Evolutionary conservation across 2,329 filamentous ascomycete species (phyloP), one percentile per base, ranked within the genome.

Genomic region (Cladosporium sp.): DNA sequence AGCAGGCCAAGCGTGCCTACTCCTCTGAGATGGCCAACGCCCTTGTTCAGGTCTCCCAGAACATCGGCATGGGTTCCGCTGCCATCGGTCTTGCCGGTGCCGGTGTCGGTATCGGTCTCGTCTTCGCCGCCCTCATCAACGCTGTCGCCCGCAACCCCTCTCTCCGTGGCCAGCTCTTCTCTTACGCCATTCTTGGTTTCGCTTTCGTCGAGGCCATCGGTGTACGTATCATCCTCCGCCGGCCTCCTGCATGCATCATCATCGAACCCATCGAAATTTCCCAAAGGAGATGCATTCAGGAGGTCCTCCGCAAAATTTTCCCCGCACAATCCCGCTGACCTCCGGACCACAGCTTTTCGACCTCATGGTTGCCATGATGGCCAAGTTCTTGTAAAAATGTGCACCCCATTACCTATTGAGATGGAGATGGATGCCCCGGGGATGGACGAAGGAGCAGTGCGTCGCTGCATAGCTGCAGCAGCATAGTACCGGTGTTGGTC

Each of bases 101-200:
- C 80, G 90, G 91, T 93, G 91, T 94, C 82, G 91, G 91, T 92
- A 94, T 94, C 84, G 91, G 91, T 87, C 89, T 92, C 81, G 91
- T 94, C 81, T 94, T 94, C 88, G 91, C 90, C 79, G 89, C 90
- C 78, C 90, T 94, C 80, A 86, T 94, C 79, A 89, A 91, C 83
- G 89, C 88, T 84, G 91, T 93, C 82, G 91, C 91, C 85, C 91
- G 91, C 86, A 96, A 96, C 91, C 92, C 92, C 79, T 91, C 90
- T 79, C 91, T 96, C 85, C 90, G 91, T 85, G 92, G 91, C 81
- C 92, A 96, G 88, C 91, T 96, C 79, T 96, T 95, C 91, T 91
- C 91, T 75, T 94, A 95, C 85, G 91, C 91, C 88, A 94, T 95
- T 91, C 86, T 95, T 80, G 91, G 92, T 86, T 95, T 95, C 86